Conservation (phyloP, 108 stramenopile genomes). For the Nannochloropsis salina region DNA sequence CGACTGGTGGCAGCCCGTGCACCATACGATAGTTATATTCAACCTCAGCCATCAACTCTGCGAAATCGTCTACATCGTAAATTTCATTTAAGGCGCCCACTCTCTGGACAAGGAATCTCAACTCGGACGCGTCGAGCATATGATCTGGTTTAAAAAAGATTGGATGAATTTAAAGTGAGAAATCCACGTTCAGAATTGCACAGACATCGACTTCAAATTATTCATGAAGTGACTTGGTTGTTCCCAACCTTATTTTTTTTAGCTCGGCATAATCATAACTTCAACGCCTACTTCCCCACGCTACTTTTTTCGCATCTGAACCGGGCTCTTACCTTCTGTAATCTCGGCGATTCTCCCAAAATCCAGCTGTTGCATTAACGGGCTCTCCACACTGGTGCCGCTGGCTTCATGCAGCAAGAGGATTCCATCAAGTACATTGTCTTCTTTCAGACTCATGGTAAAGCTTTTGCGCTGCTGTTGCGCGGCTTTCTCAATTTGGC, state of each 20-base stretch:
- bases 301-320: too few relatives aligned
- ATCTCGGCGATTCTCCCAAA: background rate
- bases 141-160: background rate
- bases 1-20: background rate
- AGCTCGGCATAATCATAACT: too few relatives aligned
- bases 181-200: background rate
- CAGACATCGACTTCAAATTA: background rate
- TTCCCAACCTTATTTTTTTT: too few relatives aligned
- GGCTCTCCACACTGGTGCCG: background rate
- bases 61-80: slow-evolving; percentile 2
- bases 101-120: background rate
- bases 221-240: too few relatives aligned
- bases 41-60: background rate
- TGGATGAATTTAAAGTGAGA: background rate
- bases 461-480: slow-evolving; percentile 2
- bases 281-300: too few relatives aligned
- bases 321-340: background rate
- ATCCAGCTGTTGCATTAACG: background rate
- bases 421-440: background rate
- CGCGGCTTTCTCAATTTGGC: background rate
- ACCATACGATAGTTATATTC: background rate
- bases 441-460: background rate
- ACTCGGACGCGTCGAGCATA: background rate
- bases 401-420: background rate
- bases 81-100: background rate